phyloP scores from a whole-genome alignment of 139 green algal species.

The Chlorella sp. region DNA sequence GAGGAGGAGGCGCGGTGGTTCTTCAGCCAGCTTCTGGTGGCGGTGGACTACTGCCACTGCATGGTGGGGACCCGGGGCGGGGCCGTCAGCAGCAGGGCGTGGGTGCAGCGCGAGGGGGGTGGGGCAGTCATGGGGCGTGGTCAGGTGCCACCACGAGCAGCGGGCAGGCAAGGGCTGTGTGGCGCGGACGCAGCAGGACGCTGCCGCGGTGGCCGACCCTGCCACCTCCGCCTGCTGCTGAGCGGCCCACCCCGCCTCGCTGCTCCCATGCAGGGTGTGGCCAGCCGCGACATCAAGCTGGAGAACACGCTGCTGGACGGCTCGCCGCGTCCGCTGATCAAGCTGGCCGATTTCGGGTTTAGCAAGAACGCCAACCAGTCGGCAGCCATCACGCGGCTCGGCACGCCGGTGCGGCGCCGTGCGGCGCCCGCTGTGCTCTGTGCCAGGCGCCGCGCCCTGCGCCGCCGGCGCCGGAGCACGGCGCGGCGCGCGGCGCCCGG shows the following conservation, averaged over 20 bases:
- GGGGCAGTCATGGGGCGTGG: too few relatives aligned
- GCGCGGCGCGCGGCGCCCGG: too few relatives aligned
- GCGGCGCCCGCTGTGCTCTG: slow-evolving; percentile 96
- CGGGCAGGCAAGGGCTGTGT: too few relatives aligned
- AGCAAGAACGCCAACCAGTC: slow-evolving; percentile 78
- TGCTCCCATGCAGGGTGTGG: slow-evolving; percentile 67
- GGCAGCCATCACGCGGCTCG: slow-evolving; percentile 82
- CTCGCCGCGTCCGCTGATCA: slow-evolving; percentile 84
- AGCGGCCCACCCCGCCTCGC: too few relatives aligned
- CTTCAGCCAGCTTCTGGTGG: slow-evolving; percentile 98
- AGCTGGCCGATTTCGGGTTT: slow-evolving; percentile 78
- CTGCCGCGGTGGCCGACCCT: too few relatives aligned
- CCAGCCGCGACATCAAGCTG: slow-evolving; percentile 94
- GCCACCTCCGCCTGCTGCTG: too few relatives aligned
- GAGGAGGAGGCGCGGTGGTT: slow-evolving; percentile 98
- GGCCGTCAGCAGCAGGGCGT: too few relatives aligned
- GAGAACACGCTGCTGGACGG: slow-evolving; percentile 97
- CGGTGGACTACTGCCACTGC: slow-evolving; percentile 93
- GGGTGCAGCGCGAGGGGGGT: too few relatives aligned
- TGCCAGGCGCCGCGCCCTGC: too few relatives aligned
- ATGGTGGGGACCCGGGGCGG: slow-evolving; percentile 46
- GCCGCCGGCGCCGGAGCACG: too few relatives aligned
- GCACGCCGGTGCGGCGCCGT: slow-evolving; percentile 96
- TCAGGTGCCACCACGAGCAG: too few relatives aligned
- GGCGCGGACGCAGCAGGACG: too few relatives aligned